phyloP scores from a whole-genome alignment of 345 rosid genomes.

The Eucalyptus erythrocorys region DNA sequence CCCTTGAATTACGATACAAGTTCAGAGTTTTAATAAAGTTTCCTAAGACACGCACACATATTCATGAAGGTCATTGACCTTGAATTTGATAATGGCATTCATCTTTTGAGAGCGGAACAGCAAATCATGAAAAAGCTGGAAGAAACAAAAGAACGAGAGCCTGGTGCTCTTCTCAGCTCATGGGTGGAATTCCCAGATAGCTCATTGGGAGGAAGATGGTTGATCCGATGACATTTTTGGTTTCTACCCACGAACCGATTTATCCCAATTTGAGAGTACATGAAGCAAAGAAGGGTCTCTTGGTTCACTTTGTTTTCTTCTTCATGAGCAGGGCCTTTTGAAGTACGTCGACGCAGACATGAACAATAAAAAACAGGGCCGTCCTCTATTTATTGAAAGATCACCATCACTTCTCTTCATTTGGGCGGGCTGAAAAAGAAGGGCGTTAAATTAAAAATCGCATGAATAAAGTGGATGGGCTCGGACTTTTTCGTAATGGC shows the following conservation, averaged over 20 bases:
- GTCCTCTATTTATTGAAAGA: too few species aligned
- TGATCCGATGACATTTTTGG: neutral
- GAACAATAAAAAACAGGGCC: too few species aligned
- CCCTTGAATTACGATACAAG: fast-evolving
- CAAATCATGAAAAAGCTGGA: neutral
- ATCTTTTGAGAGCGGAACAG: neutral
- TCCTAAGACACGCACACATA: neutral
- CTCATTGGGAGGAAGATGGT: neutral
- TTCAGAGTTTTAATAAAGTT: neutral
- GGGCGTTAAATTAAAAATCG: neutral
- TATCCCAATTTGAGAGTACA: neutral
- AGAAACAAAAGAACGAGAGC: neutral
- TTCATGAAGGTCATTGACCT: neutral
- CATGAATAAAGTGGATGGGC: too few species aligned
- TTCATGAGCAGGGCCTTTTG: neutral
- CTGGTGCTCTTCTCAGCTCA: neutral
- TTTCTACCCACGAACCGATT: neutral
- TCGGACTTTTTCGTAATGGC: too few species aligned
- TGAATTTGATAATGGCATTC: neutral
- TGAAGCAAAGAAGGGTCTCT: neutral
- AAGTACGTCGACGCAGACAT: too few species aligned
- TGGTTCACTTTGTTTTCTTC: neutral
- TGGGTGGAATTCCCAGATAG: neutral
- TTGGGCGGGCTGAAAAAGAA: neutral
- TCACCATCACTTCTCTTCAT: too few species aligned